Base-by-base conservation (phyloP, 768 basidiomycete species). In the Amanita molliuscula region DNA sequence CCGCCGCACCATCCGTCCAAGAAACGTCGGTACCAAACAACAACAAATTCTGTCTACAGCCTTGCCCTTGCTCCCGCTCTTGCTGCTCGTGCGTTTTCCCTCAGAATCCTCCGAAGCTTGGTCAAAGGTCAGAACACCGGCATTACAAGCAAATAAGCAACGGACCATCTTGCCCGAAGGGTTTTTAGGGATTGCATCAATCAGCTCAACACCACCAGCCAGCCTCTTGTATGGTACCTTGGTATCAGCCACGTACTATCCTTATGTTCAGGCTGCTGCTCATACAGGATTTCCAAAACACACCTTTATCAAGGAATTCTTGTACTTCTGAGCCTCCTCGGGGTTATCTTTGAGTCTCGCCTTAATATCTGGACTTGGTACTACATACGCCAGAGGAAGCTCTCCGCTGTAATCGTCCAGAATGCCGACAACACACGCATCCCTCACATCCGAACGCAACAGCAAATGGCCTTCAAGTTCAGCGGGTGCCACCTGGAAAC, bases 321-420 rank as follows among this genome's bases (percentile, higher is more conserved):
- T 77, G 16, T 79, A 60, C 41, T 62, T 59, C 2, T 67, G 62
- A 0, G 57, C 67, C 23, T 65, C 73, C 9, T 51, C 53, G 3
- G 64, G 55, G 29, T 69, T 59, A 31, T 61, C 59, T 35, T 62
- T 53, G 18, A 71, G 63, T 26, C 67, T 64, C 40, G 72, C 66
- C 33, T 61, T 60, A 8, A 68, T 66, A 3, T 70, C 65, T 11
- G 68, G 67, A 41, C 65, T 65, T 15, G 79, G 71, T 3, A 82
- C 82, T 20, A 88, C 67, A 60, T 77, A 88, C 6, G 87, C 86
- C 47, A 84, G 58, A 0, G 88, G 86, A 9, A 85, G 56, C 60
- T 90, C 86, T 15, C 87, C 85, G 51, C 75, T 83, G 59, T 82
- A 87, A 20, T 88, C 85, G 56, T 89, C 83, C 1, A 73, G 72